phyloP scores from a whole-genome alignment of 1,284 basidiomycete genomes.

The Rhizopogon parksii region DNA sequence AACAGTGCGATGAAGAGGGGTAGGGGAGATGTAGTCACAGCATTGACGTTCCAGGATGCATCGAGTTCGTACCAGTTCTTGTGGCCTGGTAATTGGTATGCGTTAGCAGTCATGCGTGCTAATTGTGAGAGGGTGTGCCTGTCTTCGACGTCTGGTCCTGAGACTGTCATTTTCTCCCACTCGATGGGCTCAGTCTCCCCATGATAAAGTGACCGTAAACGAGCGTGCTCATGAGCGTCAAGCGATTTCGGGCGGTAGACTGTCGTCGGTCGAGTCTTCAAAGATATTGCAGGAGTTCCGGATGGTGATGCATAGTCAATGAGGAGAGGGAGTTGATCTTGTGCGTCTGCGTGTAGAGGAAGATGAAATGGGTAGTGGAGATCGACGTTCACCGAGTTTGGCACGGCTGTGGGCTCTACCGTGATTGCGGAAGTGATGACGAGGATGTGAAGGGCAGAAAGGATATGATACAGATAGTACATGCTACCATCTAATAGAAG shows the following conservation, averaged over 20 bases:
- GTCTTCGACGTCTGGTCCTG: conserved; percentile 72
- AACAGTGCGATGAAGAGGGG: not conserved
- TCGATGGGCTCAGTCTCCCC: conserved; percentile 45
- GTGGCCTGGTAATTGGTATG: conserved; percentile 68
- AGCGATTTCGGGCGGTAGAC: conserved; percentile 56
- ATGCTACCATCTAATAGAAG: not conserved
- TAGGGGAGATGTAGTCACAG: conserved; percentile 39
- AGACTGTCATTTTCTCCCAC: conserved; percentile 51
- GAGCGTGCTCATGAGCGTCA: conserved; percentile 43
- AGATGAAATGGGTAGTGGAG: not conserved
- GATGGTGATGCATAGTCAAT: conserved; percentile 6
- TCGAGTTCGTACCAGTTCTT: conserved; percentile 84
- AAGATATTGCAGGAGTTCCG: conserved; percentile 19
- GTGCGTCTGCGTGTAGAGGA: not conserved
- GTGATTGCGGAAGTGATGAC: not conserved
- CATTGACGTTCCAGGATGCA: conserved; percentile 55
- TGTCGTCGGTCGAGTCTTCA: conserved; percentile 48
- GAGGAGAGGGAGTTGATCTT: conserved; percentile 5
- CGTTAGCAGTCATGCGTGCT: conserved; percentile 88
- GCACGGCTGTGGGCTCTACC: not conserved
- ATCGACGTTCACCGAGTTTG: not conserved
- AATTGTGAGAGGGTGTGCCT: conserved; percentile 77
- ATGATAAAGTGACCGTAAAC: conserved; percentile 42
- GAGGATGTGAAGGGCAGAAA: not conserved
- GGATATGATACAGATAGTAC: not conserved